These are phyloP conservation scores for Fusarium pseudoanthophilum DNA, from an alignment of 2,329 filamentous ascomycete species.

Conservation along the genomic window DNA sequence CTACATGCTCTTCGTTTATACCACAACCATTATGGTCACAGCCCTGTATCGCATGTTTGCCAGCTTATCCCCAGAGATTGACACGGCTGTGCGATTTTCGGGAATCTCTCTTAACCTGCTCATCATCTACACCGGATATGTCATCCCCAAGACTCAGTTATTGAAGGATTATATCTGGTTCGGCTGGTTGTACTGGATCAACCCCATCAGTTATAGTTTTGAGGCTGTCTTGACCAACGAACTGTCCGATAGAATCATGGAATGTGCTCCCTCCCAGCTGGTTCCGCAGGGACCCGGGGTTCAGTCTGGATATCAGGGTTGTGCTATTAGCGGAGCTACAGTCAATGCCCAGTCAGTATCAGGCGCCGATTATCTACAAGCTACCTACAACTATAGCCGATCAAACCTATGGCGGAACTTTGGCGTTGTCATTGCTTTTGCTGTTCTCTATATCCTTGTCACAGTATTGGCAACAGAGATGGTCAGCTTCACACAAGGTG, in stretches of 20 bases:
- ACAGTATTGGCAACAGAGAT: slow-evolving; percentile 34
- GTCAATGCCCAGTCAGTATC: slow-evolving; percentile 51
- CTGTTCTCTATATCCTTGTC: slow-evolving; percentile 30
- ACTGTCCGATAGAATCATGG: slow-evolving; percentile 63
- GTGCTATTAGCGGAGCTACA: slow-evolving; percentile 63
- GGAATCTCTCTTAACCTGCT: slow-evolving; percentile 68
- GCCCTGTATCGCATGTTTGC: slow-evolving; percentile 65
- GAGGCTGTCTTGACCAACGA: slow-evolving; percentile 69
- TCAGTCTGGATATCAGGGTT: slow-evolving; percentile 61
- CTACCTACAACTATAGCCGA: slow-evolving; percentile 58
- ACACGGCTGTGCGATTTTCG: slow-evolving; percentile 69
- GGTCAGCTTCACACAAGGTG: slow-evolving; percentile 56
- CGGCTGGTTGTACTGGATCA: slow-evolving; percentile 72
- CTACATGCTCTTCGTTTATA: slow-evolving; percentile 70
- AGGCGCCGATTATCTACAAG: slow-evolving; percentile 64
- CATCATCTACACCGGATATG: slow-evolving; percentile 74
- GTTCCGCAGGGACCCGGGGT: slow-evolving; percentile 58
- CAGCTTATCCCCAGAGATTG: slow-evolving; percentile 66
- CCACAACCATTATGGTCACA: slow-evolving; percentile 64
- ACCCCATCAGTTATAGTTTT: slow-evolving; percentile 73
- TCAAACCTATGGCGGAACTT: slow-evolving; percentile 40
- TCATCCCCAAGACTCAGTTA: slow-evolving; percentile 65
- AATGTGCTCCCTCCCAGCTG: slow-evolving; percentile 56
- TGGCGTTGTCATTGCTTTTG: slow-evolving; percentile 36
- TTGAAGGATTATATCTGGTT: slow-evolving; percentile 74